Evolutionary conservation across 208 protist species (phyloP).

Genomic region (Leishmania amazonensis): DNA sequence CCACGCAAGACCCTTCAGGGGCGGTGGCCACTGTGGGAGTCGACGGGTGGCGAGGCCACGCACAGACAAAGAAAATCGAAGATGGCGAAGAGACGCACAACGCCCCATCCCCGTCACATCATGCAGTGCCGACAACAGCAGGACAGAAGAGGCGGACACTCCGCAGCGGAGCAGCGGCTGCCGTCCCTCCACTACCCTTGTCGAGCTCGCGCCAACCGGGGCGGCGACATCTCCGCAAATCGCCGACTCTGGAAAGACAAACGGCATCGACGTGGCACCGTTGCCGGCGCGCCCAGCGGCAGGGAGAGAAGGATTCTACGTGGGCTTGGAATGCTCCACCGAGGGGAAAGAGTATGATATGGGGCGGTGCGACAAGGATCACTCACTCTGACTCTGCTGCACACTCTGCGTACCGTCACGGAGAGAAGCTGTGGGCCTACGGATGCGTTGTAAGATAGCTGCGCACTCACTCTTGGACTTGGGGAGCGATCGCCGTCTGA

Average conservation of each 20-base stretch:
- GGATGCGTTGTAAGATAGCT: not conserved
- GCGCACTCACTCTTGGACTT: not conserved
- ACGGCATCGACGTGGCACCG: not conserved
- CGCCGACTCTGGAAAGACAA: not conserved
- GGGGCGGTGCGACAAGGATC: not conserved
- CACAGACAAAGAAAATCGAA: not conserved
- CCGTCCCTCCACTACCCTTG: not conserved
- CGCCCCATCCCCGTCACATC: no score
- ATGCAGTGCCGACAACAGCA: not conserved
- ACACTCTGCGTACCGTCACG: not conserved
- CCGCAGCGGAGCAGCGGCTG: not conserved
- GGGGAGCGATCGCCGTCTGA: not conserved
- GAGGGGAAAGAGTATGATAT: not conserved
- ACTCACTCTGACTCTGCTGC: not conserved
- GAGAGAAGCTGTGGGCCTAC: not conserved
- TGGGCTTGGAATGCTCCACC: not conserved
- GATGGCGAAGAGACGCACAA: not conserved
- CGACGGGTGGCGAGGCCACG: not conserved
- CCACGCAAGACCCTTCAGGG: not conserved
- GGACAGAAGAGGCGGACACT: not conserved
- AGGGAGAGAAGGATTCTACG: not conserved
- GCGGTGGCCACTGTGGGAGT: not conserved
- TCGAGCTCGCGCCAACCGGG: not conserved
- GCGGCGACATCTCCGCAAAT: not conserved
- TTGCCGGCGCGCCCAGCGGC: not conserved